Conservation (phyloP, 495 filamentous ascomycete genomes). For the Aeminium ludgeri region DNA sequence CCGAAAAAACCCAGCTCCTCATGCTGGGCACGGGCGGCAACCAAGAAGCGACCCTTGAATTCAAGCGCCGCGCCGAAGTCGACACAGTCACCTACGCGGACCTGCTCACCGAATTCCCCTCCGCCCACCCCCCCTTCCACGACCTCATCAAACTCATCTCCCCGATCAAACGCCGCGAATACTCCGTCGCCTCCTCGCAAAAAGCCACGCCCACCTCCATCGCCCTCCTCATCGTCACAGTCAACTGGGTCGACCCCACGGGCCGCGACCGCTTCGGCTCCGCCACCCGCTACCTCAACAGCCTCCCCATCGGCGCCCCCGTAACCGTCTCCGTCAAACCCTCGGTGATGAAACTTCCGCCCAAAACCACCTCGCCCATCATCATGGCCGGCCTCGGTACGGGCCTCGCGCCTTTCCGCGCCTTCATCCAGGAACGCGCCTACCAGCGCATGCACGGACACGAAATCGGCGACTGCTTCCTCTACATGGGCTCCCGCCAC, state of each 20-base stretch:
- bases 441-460: constrained; percentile 92
- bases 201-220: constrained; percentile 75
- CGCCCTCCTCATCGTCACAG: constrained; percentile 93
- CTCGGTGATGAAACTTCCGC: constrained; percentile 91
- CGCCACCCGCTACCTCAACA: constrained; percentile 73
- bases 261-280: constrained; percentile 85
- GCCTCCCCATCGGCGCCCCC: constrained; percentile 51
- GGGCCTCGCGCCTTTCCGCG: constrained; percentile 91
- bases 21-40: constrained; percentile 43
- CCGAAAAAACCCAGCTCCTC: constrained; percentile 63
- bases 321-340: constrained; percentile 90
- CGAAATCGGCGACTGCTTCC: constrained; percentile 77
- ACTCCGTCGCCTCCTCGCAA: constrained; percentile 93
- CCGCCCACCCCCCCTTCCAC: constrained; percentile 76
- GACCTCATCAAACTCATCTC: constrained; percentile 78
- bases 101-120: constrained; percentile 69
- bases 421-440: constrained; percentile 93
- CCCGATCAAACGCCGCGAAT: constrained; percentile 90
- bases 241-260: constrained; percentile 75
- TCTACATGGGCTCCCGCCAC: constrained; percentile 94
- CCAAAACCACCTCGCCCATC: constrained; percentile 67
- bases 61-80: constrained; percentile 85
- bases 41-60: constrained; percentile 75
- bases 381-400: constrained; percentile 99
- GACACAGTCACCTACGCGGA: constrained; percentile 90